phyloP scores from a whole-genome alignment of 257 asterid genomes.

The Paulownia fortunei region DNA sequence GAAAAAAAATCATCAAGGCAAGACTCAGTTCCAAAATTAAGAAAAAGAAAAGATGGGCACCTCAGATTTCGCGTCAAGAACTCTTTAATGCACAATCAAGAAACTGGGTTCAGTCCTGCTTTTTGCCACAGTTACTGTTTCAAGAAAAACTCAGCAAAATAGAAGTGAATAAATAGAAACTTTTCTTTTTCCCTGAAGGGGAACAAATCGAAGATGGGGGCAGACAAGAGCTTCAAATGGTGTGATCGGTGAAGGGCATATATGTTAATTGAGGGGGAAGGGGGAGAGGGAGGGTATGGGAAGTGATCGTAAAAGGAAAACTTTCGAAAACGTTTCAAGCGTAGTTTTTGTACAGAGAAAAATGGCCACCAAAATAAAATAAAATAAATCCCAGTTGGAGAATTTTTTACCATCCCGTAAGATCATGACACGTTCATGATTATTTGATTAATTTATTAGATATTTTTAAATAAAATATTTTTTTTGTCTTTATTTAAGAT shows the following conservation, averaged over 20 bases:
- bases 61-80: conserved; percentile 37
- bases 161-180: background rate
- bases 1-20: background rate
- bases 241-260: conserved; percentile 23
- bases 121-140: conserved; percentile 25
- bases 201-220: conserved; percentile 29
- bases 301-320: conserved; percentile 35
- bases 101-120: conserved; percentile 20
- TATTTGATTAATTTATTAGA: no score
- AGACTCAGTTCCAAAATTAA: conserved; percentile 8
- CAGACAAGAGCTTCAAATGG: conserved; percentile 30
- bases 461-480: no score
- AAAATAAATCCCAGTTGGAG: no score
- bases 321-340: conserved; percentile 12
- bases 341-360: conserved; percentile 1
- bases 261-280: background rate
- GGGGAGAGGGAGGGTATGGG: background rate
- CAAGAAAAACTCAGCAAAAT: conserved; percentile 30
- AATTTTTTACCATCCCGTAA: no score
- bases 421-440: no score
- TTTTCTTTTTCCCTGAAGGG: background rate
- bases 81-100: background rate
- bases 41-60: conserved; percentile 29
- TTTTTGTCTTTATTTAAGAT: no score
- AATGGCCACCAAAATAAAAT: background rate